Conservation (phyloP, 2,329 filamentous ascomycete genomes). For the Erysiphe pulchra region DNA sequence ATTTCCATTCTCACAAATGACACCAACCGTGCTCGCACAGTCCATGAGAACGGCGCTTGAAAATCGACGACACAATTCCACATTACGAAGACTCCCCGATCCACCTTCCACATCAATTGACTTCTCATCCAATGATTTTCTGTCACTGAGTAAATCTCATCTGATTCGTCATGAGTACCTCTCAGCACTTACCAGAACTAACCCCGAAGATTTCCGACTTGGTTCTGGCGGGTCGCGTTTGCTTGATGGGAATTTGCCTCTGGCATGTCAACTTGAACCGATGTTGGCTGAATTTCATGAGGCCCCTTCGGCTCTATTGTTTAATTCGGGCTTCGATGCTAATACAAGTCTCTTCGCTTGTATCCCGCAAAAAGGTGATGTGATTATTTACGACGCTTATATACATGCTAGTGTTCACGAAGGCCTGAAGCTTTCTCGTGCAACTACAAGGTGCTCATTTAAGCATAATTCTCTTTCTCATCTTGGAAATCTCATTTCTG, state of each 20-base stretch:
- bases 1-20: not conserved
- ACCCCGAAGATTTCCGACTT: slow-evolving; percentile 4
- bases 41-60: slow-evolving; percentile 4
- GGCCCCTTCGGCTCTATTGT: slow-evolving; percentile 29
- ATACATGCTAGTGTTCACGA: slow-evolving; percentile 39
- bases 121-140: slow-evolving; percentile 11
- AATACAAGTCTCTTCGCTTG: slow-evolving; percentile 24
- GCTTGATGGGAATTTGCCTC: slow-evolving; percentile 36
- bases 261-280: slow-evolving; percentile 30
- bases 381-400: slow-evolving; percentile 36
- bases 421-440: slow-evolving; percentile 13
- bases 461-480: slow-evolving; percentile 25
- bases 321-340: slow-evolving; percentile 31
- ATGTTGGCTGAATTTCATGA: slow-evolving; percentile 33
- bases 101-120: slow-evolving; percentile 38
- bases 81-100: slow-evolving; percentile 22
- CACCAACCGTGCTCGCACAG: not conserved
- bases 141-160: slow-evolving; percentile 7
- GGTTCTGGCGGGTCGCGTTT: slow-evolving; percentile 29
- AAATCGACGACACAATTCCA: slow-evolving; percentile 5
- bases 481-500: slow-evolving; percentile 11
- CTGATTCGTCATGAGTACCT: slow-evolving; percentile 4
- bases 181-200: slow-evolving; percentile 1
- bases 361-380: slow-evolving; percentile 25
- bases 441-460: slow-evolving; percentile 22